Evolutionary conservation across 176 grass and related monocot species (phyloP).

Genomic region (Luzula sylvatica): DNA sequence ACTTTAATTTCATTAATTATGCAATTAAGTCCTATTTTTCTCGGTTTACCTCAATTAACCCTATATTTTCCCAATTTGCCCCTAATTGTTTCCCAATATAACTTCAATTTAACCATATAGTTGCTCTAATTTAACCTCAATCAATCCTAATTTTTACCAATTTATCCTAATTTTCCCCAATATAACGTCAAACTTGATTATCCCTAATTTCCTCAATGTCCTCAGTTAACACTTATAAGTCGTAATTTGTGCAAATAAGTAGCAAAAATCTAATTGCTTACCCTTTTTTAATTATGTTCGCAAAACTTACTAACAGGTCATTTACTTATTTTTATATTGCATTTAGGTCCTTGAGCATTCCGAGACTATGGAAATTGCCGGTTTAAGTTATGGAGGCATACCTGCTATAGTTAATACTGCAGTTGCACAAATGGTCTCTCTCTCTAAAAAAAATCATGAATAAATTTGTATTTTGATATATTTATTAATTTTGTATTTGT

Average conservation of each 20-base stretch:
- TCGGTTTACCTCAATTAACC: background rate
- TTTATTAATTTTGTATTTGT: background rate
- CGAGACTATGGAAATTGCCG: conserved; percentile 41
- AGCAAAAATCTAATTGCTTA: too few species aligned
- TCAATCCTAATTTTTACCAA: too few species aligned
- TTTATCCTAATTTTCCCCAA: too few species aligned
- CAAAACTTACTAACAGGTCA: too few species aligned
- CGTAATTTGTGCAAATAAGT: too few species aligned
- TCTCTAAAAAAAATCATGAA: background rate
- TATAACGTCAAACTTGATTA: too few species aligned
- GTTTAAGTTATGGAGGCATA: conserved; percentile 22
- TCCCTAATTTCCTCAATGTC: too few species aligned
- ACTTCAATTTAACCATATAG: background rate
- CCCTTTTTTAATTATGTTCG: too few species aligned
- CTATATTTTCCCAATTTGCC: background rate
- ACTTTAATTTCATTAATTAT: background rate
- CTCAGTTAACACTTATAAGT: too few species aligned
- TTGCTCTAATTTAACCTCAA: background rate
- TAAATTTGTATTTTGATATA: background rate
- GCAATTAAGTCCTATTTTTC: background rate
- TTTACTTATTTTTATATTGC: conserved; percentile 4
- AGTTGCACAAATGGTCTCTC: conserved; percentile 46
- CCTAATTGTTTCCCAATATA: background rate
- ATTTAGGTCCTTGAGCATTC: conserved; percentile 66
- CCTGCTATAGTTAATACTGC: conserved; percentile 45